A percentile compares a stretch with the other conserved stretches of the same genome.
phyloP scores from a whole-genome alignment of 257 asterid genomes.

The Prunella vulgaris region DNA sequence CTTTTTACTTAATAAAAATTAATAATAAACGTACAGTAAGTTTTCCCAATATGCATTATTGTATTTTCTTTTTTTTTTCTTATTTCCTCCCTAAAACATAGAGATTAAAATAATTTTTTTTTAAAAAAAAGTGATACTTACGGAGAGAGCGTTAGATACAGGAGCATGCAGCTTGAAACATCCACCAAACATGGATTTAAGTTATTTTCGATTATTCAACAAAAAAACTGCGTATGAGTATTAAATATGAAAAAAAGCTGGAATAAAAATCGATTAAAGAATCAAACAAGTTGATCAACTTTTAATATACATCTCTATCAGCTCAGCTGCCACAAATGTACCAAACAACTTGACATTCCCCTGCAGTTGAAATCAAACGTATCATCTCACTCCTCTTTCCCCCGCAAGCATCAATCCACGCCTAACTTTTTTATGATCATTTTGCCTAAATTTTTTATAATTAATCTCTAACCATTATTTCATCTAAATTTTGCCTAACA shows the following conservation, averaged over 20 bases:
- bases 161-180: constrained; percentile 38
- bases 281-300: constrained; percentile 16
- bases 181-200: constrained; percentile 28
- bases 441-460: background rate
- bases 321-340: constrained; percentile 4
- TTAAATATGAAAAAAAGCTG: constrained; percentile 2
- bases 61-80: background rate
- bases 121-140: constrained; percentile 24
- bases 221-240: background rate
- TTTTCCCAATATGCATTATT: background rate
- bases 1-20: background rate
- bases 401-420: background rate
- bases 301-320: constrained; percentile 15
- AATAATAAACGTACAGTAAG: background rate
- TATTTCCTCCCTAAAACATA: too few species aligned
- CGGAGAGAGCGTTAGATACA: constrained; percentile 34
- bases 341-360: constrained; percentile 11
- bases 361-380: background rate
- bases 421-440: background rate
- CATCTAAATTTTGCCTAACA: background rate
- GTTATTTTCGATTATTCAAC: background rate
- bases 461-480: background rate
- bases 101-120: too few species aligned
- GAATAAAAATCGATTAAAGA: constrained; percentile 10
- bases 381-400: background rate